These are phyloP conservation scores for Xylaria sp. DNA, from an alignment of 2,329 filamentous ascomycete genomes.

Conservation along the genomic window DNA sequence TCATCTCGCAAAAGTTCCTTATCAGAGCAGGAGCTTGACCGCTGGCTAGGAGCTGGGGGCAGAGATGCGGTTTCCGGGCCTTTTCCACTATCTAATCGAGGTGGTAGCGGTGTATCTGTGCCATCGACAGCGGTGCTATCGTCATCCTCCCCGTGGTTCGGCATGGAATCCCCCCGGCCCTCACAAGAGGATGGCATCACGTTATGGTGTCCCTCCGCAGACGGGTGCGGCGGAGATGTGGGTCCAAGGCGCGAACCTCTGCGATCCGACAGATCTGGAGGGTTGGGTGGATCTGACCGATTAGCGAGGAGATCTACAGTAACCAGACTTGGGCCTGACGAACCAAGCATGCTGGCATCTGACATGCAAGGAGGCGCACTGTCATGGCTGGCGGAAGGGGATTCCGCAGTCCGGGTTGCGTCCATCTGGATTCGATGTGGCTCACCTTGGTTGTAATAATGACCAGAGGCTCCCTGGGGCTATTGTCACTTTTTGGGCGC, in stretches of 20 bases:
- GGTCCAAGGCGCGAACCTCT: slow-evolving; percentile 17
- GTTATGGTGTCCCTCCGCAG: neutral
- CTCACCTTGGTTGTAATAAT: slow-evolving; percentile 18
- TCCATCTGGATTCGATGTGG: slow-evolving; percentile 28
- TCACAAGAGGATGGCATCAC: slow-evolving; percentile 10
- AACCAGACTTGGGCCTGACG: slow-evolving; percentile 10
- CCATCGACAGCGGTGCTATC: neutral
- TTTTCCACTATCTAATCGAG: slow-evolving; percentile 32
- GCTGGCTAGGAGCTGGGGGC: neutral
- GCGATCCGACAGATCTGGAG: slow-evolving; percentile 29
- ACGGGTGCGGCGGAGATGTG: slow-evolving; percentile 25
- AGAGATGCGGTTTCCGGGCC: slow-evolving; percentile 20
- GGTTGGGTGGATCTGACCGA: slow-evolving; percentile 33
- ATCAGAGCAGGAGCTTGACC: neutral
- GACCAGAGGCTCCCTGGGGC: neutral
- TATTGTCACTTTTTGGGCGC: slow-evolving; percentile 2
- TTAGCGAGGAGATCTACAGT: slow-evolving; percentile 32
- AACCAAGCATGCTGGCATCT: slow-evolving; percentile 19
- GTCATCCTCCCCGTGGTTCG: neutral
- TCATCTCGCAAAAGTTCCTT: neutral
- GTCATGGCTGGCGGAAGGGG: slow-evolving; percentile 18
- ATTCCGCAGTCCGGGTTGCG: slow-evolving; percentile 18
- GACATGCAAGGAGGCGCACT: slow-evolving; percentile 14
- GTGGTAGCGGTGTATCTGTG: neutral
- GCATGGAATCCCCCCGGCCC: neutral